Conservation (phyloP, 306 rosid genomes). For the Mimosa bimucronata region DNA sequence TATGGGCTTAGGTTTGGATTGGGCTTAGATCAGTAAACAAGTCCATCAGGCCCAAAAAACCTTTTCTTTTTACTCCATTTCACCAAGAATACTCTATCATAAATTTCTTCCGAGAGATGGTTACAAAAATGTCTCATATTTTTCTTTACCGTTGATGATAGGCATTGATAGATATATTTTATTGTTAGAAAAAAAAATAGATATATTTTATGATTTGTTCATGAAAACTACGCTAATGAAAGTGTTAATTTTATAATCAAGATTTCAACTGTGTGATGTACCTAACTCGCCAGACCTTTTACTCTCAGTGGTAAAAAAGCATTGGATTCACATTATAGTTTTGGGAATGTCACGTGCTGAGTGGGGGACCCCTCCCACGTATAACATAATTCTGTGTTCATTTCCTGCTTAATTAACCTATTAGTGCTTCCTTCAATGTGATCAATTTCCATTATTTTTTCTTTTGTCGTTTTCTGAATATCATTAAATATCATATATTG, state of each 20-base stretch:
- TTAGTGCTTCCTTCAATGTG: background rate
- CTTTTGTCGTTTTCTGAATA: background rate
- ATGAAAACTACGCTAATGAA: background rate
- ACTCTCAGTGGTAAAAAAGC: background rate
- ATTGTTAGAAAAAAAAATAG: too few species aligned
- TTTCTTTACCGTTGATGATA: background rate
- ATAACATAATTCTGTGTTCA: background rate
- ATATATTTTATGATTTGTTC: background rate
- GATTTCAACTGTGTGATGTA: background rate
- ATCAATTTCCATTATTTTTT: background rate
- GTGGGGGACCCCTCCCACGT: conserved; percentile 9
- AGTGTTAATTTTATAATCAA: conserved; percentile 5
- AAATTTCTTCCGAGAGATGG: background rate
- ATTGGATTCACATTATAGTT: conserved; percentile 18
- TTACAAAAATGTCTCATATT: background rate
- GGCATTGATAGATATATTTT: background rate
- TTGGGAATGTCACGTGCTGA: conserved; percentile 13
- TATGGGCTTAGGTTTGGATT: background rate
- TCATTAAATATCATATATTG: background rate
- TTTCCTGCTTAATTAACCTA: background rate
- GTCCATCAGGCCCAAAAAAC: background rate
- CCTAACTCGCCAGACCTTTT: background rate
- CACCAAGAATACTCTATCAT: background rate
- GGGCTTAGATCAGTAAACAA: background rate
- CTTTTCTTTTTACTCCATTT: too few species aligned